Evolutionary conservation across 257 asterid genomes (phyloP), one percentile per base, ranked within the genome.

Genomic region (Ophiorrhiza pumila): DNA sequence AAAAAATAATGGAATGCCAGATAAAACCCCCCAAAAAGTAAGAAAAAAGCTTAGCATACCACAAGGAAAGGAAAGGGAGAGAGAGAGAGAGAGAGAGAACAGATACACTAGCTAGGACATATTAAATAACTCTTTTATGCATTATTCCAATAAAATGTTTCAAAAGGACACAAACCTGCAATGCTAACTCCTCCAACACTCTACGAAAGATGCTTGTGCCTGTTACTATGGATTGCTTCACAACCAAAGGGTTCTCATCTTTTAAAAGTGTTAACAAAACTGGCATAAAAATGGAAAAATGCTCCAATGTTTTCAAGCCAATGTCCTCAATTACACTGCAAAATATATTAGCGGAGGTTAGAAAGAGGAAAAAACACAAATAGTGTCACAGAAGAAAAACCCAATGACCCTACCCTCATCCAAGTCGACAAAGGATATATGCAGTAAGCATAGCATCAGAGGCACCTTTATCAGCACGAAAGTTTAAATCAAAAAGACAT

Each of bases 281-380:
- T 55, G 97, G 94, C 79, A 95, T 76, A 67, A 95, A 76, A 31
- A 83, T 73, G 79, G 84, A 78, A 35, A 87, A 81, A 73, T 90
- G 90, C 71, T 88, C 91, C 83, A 87, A 71, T 56, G 89, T 64
- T 81, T 78, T 88, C 78, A 84, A 76, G 67, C 95, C 97, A 79
- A 91, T 77, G 81, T 87, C 97, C 66, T 87, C 97, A 78, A 90
- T 89, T 74, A 90, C 77, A 87, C 99, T 95, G 89, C 78, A 80
- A 88, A 76, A 74, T 79, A 74, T 77, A 72, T 55, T 71, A 60
- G 31, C 41, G 9, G 62, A 32, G 74, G 12, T 61, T 29, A n/a
- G 35, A 55, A 55, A 47, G 63, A 68, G 25, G 20, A 39, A 35
- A 12, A 65, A 41, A 53, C 67, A 13, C 42, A 39, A 43, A 23